Conservation (phyloP, 768 basidiomycete species). For the Daedalea quercina region DNA sequence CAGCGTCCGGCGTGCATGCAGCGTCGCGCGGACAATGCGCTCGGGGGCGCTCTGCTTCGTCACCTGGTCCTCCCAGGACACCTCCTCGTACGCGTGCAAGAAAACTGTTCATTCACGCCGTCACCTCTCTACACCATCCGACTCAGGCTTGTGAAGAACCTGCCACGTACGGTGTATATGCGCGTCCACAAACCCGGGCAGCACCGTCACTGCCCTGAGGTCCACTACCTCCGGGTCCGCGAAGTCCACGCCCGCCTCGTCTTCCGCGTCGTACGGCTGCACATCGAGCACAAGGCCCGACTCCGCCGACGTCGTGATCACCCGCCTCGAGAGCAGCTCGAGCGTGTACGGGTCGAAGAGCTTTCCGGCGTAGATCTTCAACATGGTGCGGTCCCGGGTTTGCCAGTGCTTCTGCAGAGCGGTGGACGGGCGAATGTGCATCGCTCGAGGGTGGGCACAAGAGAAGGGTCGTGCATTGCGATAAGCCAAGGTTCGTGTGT, state of each 20-base stretch:
- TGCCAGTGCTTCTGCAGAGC: not conserved
- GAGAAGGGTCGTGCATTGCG: no score
- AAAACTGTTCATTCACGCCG: conserved; percentile 34
- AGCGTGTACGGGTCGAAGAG: conserved; percentile 44
- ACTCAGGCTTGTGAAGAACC: no score
- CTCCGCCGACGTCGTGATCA: conserved; percentile 39
- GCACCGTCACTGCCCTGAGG: conserved; percentile 37
- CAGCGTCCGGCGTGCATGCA: conserved; percentile 50
- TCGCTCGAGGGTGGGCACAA: not conserved
- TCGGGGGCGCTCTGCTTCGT: conserved; percentile 52
- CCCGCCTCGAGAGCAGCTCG: conserved; percentile 33
- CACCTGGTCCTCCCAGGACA: conserved; percentile 55
- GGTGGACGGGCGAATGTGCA: not conserved
- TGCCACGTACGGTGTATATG: conserved; percentile 46
- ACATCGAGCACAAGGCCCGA: conserved; percentile 46
- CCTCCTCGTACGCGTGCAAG: conserved; percentile 52
- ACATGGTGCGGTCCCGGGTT: not conserved
- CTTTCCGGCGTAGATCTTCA: conserved; percentile 31
- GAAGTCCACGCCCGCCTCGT: conserved; percentile 2
- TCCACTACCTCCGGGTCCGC: conserved; percentile 33
- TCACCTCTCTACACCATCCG: not conserved
- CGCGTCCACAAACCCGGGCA: conserved; percentile 52
- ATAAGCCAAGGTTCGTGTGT: no score
- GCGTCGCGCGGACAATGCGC: conserved; percentile 52
- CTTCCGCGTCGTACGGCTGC: conserved; percentile 7